These are phyloP conservation scores for Irpex sp. DNA, from an alignment of 1,284 basidiomycete genomes.

Conservation along the genomic window DNA sequence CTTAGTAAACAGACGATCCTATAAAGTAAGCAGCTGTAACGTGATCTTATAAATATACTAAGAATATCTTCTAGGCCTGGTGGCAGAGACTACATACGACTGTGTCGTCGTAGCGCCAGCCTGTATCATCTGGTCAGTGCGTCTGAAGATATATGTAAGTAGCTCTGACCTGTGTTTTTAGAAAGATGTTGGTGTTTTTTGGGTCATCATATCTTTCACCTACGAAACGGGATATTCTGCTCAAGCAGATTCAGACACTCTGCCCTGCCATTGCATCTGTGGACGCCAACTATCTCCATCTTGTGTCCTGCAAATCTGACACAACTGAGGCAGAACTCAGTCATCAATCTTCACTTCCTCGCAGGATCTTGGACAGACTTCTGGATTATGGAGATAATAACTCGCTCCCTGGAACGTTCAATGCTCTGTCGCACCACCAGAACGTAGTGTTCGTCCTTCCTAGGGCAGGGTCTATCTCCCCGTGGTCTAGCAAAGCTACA, in stretches of 20 bases:
- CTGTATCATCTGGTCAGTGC: background rate
- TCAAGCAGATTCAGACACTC: conserved; percentile 57
- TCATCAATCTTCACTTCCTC: conserved; percentile 40
- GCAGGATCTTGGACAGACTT: conserved; percentile 68
- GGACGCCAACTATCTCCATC: conserved; percentile 86
- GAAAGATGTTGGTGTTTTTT: conserved; percentile 59
- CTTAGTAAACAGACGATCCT: background rate
- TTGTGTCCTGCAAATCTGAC: conserved; percentile 63
- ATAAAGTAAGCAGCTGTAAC: background rate
- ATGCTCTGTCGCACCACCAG: conserved; percentile 34
- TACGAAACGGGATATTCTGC: conserved; percentile 68
- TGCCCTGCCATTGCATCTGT: conserved; percentile 60
- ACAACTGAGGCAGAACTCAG: conserved; percentile 48
- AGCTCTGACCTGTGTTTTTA: background rate
- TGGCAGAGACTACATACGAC: background rate
- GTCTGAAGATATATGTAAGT: background rate
- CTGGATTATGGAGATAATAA: conserved; percentile 84
- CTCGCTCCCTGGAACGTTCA: conserved; percentile 44
- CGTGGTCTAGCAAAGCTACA: conserved; percentile 98
- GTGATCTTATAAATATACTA: background rate
- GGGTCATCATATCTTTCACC: conserved; percentile 74
- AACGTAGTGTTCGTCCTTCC: conserved; percentile 75
- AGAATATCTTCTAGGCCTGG: background rate
- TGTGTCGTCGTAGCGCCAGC: background rate
- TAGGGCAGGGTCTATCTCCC: conserved; percentile 78